Percentiles rank a stretch among this genome's conserved stretches.
Conservation (phyloP, 768 basidiomycete genomes). For the Podaxis mareebaensis region DNA sequence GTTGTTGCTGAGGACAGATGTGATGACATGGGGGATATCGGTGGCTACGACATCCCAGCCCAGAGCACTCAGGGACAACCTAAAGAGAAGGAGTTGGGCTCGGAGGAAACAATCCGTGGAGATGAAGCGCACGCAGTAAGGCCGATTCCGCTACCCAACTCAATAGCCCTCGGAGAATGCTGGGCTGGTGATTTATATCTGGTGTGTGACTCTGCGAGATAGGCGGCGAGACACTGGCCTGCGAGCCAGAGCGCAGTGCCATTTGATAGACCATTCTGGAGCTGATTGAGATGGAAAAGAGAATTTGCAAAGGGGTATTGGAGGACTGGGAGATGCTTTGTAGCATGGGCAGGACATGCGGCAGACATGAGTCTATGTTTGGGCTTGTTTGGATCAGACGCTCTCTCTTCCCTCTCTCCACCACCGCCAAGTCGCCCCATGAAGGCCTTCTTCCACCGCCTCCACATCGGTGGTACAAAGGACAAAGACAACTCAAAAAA, state of each 20-base stretch:
- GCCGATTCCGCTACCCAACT: constrained; percentile 84
- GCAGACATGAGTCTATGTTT: constrained; percentile 31
- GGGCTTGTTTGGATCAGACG: constrained; percentile 29
- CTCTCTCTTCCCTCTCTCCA: constrained; percentile 9
- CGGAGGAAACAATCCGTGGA: constrained; percentile 12
- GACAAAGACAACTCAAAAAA: constrained; percentile 59
- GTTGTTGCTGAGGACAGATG: constrained; percentile 63
- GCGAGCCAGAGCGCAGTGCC: constrained; percentile 87
- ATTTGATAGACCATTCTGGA: constrained; percentile 62
- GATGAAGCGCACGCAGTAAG: constrained; percentile 60
- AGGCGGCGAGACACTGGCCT: constrained; percentile 71
- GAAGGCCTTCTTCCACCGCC: constrained; percentile 83
- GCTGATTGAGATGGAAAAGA: constrained; percentile 54
- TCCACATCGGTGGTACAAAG: constrained; percentile 68
- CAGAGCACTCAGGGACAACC: constrained; percentile 64
- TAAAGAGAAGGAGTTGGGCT: constrained; percentile 24
- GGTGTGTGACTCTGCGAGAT: constrained; percentile 44
- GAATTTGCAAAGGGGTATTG: constrained; percentile 36
- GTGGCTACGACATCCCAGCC: constrained; percentile 80
- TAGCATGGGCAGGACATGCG: constrained; percentile 55
- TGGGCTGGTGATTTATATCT: constrained; percentile 20
- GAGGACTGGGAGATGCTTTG: constrained; percentile 61
- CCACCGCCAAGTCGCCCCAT: constrained; percentile 39
- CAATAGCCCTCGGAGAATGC: constrained; percentile 49
- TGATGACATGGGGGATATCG: constrained; percentile 65